Base-by-base conservation (phyloP, 768 basidiomycete genomes). In the Rhodotorula kratochvilovae region DNA sequence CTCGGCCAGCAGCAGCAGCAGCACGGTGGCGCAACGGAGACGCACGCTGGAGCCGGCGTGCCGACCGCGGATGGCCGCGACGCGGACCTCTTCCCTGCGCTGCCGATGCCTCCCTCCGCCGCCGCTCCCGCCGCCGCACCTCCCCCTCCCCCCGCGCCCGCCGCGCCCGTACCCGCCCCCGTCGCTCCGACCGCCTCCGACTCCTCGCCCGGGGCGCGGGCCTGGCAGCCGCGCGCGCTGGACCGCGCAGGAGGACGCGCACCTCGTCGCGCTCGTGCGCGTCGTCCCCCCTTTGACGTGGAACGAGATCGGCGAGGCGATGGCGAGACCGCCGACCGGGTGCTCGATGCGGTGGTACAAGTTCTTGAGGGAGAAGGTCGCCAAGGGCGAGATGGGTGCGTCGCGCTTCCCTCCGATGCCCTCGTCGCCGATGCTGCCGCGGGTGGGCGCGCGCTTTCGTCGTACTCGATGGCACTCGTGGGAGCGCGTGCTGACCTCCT, bases 341-440 rank as follows among this genome's bases (percentile, higher is more conserved):
- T 71, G 70, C 61, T 61, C 56, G 29, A 71, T 71, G 70, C 51
- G 70, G 51, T 71, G 70, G 70, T 71, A 71, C 63, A 71, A 71
- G 36, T 63, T 67, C 23, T 15, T 67, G 21, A 53, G 70, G 51
- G 66, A 59, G 13, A 53, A 42, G 48, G 56, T 57, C 33, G 54
- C 53, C 4, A 19, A 15, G 29, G 53, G 53, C 31, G 53, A 54
- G 53, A 29, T 54, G 29, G 29, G 29, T 54, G 10, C 16, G 53
- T 54, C 31, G 16, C 45, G 45, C 42, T 42, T 16, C 45, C 17
- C 45, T 3, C 45, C 21, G 10, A 5, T 17, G 4, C 45, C 13
- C 39, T 39, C 13, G 8, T 39, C 39, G n/a, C n/a, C n/a, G n/a
- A n/a, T n/a, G n/a, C n/a, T n/a, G n/a, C n/a, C n/a, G n/a, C n/a